Evolutionary conservation across 2,329 filamentous ascomycete genomes (phyloP), one percentile per base, ranked within the genome.

Genomic region (Sordariomycetes sp.): DNA sequence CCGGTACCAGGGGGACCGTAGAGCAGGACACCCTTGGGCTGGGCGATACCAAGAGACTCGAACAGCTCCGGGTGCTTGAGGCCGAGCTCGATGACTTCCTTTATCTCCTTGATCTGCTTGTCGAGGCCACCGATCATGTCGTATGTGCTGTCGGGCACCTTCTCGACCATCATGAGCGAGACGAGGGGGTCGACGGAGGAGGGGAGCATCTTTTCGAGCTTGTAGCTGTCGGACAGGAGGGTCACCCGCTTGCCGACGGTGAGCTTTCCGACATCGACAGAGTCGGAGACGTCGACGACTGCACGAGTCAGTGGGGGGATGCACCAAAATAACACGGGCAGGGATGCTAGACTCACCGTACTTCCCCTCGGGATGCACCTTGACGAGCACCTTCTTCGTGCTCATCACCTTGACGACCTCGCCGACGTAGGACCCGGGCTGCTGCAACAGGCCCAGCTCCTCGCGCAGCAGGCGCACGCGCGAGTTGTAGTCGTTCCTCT

Each of bases 321-420:
- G 16, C 25, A 43, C 35, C n/a, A 34, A n/a, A n/a, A n/a, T n/a
- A n/a, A n/a, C n/a, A n/a, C n/a, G n/a, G 22, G n/a, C 52, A 11
- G 40, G 18, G 22, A 25, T 10, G 12, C 57, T 18, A 37, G 25
- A 69, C 86, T 62, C 79, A 96, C 93, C 94, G 69, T 99, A 99
- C 96, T 99, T 99, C 69, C 94, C 94, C 75, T 99, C 94, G 11
- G 94, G 94, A 74, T 99, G 94, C 67, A 99, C 94, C 78, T 99
- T 99, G 66, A 99, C 94, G 60, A 99, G 80, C 56, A 99, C 91
- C 80, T 99, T 97, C 79, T 99, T 99, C 59, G 94, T 99, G 70
- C 93, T 87, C 94, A 99, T 99, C 60, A 97, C 94, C 81, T 97
- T 99, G 70, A 99, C 94, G n/a, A 99, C 94, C 76, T 99, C 94